These are phyloP conservation scores for Globisporangium megalacanthum DNA, from an alignment of 352 stramenopile species.

Conservation along the genomic window DNA sequence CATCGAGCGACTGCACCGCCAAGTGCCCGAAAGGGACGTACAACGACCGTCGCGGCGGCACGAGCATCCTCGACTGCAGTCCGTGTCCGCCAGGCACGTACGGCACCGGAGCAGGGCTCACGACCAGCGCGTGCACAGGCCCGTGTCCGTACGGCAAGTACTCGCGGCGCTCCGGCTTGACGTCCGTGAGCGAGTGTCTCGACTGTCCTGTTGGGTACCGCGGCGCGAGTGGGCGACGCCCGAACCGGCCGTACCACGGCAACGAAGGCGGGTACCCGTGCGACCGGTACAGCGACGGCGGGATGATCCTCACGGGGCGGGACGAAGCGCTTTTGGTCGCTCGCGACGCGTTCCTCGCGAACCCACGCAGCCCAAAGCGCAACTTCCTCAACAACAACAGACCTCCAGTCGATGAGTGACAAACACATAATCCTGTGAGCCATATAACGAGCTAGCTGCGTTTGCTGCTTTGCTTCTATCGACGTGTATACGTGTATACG, in stretches of 20 bases:
- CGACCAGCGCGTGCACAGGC: conserved; percentile 42
- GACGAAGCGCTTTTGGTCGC: conserved; percentile 23
- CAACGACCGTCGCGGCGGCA: conserved; percentile 53
- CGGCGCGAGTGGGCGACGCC: conserved; percentile 47
- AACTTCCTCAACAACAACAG: conserved; percentile 15
- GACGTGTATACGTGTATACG: too few species aligned
- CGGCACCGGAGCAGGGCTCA: conserved; percentile 47
- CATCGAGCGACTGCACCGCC: conserved; percentile 55
- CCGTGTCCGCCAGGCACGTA: conserved; percentile 57
- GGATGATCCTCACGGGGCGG: conserved; percentile 35
- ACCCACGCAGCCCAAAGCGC: conserved; percentile 7
- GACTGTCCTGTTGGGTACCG: conserved; percentile 55
- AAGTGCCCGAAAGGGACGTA: conserved; percentile 72
- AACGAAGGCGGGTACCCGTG: conserved; percentile 55
- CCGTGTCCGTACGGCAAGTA: conserved; percentile 71
- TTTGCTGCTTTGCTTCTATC: too few species aligned
- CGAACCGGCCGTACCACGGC: conserved; percentile 34
- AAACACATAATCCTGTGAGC: not conserved
- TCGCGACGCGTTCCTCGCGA: conserved; percentile 26
- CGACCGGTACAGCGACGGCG: conserved; percentile 46
- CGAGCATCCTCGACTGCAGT: conserved; percentile 61
- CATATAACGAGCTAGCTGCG: too few species aligned
- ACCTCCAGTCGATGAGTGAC: not conserved
- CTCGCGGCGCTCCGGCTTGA: conserved; percentile 46
- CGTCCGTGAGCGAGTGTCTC: conserved; percentile 51